Base-by-base conservation (phyloP, 2,329 filamentous ascomycete species). In the Talaromyces rugulosus region DNA sequence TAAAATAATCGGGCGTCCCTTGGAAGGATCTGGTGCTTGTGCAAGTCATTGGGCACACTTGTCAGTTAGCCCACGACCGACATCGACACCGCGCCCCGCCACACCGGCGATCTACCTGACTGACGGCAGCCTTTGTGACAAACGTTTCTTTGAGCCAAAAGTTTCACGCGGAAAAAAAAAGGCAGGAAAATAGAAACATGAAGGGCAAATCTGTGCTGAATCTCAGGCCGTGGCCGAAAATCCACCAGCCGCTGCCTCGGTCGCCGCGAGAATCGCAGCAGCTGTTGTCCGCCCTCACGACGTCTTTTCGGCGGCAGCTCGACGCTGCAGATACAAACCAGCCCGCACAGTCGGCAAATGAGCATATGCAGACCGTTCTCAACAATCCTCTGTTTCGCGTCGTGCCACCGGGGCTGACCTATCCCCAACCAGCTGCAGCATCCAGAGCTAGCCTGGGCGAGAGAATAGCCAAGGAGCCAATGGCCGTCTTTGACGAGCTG, bases 251-350 rank as follows among this genome's bases (percentile, higher is more conserved):
- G 55, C 73, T 78, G 33, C 76, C 86, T 28, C 77, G 87, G 16
- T 84, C 80, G 30, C 77, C 81, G 4, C 80, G 80, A 62, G 84
- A 89, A 68, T 86, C 83, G 16, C 78, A 84, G 64, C 82, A 85
- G 67, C 77, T 89, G 7, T 80, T 89, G 47, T 81, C 78, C 59
- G 78, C 86, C 23, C 80, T 89, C 65, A 88, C 85, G 27, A 81
- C 80, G 47, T 88, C 86, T 12, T 89, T 89, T 71, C 81, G 85
- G 66, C 78, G 81, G 56, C 85, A 88, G 62, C 81, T 89, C 50
- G 86, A 89, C 16, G 62, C 68, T 40, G 66, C 65, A 40, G 69
- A 74, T 57, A 62, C 67, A 36, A 65, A 70, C 62, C 71, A 69
- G 28, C 71, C 73, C 18, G 65, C 62, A 28, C 68, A 75, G 65